Evolutionary conservation across 2,329 filamentous ascomycete genomes (phyloP).

Genomic region (Cercospora sesami): DNA sequence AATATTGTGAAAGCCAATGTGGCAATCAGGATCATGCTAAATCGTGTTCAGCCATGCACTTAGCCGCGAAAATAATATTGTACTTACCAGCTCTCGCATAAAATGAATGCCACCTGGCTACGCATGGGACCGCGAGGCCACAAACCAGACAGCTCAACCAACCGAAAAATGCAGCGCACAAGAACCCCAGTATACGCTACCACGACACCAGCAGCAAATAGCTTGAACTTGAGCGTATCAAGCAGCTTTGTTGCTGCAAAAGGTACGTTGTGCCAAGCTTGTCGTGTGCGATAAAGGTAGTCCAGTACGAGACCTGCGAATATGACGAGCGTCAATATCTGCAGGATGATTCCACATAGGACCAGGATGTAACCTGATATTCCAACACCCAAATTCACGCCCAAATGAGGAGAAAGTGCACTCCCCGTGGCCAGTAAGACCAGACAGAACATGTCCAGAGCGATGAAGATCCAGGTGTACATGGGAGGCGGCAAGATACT

Average conservation of each 20-base stretch:
- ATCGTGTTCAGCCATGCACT: background rate
- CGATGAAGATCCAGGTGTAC: constrained; percentile 17
- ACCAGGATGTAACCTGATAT: constrained; percentile 2
- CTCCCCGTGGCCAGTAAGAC: background rate
- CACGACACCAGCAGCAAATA: constrained; percentile 5
- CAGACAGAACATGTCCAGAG: constrained; percentile 14
- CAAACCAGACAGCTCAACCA: background rate
- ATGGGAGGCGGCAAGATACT: constrained; percentile 12
- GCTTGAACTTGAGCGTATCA: constrained; percentile 12
- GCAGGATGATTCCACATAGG: background rate
- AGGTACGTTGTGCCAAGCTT: constrained; percentile 13
- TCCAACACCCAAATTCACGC: background rate
- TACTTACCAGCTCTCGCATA: constrained; percentile 15
- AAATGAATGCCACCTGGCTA: constrained; percentile 6
- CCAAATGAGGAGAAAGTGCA: background rate
- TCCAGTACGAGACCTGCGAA: constrained; percentile 11
- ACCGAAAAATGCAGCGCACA: constrained; percentile 4
- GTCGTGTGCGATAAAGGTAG: constrained; percentile 10
- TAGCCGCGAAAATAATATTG: background rate
- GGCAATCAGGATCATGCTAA: constrained; percentile 9
- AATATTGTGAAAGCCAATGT: constrained; percentile 11
- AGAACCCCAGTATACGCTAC: constrained; percentile 8
- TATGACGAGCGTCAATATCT: constrained; percentile 8
- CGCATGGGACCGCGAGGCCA: constrained; percentile 9
- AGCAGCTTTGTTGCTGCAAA: constrained; percentile 14